A percentile compares a stretch with the other conserved stretches of the same genome.
phyloP scores from a whole-genome alignment of 2,329 filamentous ascomycete species.

The Fusarium brachygibbosum region DNA sequence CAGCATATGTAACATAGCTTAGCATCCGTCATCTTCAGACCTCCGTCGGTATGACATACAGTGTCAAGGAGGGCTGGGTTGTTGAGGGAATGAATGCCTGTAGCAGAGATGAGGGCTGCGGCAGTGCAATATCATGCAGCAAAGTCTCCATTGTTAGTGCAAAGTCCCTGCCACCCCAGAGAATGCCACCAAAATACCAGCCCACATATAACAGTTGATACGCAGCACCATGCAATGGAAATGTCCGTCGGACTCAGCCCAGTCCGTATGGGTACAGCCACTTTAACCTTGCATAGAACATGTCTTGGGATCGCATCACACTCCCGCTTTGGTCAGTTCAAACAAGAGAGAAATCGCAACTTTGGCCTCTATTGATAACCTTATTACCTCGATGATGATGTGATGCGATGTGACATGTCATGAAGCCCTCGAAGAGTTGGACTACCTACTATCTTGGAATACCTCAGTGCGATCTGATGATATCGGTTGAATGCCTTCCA shows the following conservation, averaged over 20 bases:
- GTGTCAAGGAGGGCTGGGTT: conserved; percentile 18
- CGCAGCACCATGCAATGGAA: conserved; percentile 16
- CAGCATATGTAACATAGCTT: not conserved
- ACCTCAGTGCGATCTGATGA: not conserved
- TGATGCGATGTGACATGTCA: not conserved
- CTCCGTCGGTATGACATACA: conserved; percentile 22
- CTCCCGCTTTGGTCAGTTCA: not conserved
- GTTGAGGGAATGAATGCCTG: conserved; percentile 19
- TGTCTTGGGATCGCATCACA: conserved; percentile 20
- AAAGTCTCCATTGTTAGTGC: conserved; percentile 26
- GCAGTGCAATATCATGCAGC: conserved; percentile 30
- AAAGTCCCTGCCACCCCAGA: not conserved
- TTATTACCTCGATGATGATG: not conserved
- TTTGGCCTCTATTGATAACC: conserved; percentile 9
- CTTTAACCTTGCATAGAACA: conserved; percentile 10
- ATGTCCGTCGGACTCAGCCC: conserved; percentile 36
- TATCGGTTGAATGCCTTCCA: not conserved
- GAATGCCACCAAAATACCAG: not conserved
- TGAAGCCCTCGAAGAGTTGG: not conserved
- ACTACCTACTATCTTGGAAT: not conserved
- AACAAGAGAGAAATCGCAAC: not conserved
- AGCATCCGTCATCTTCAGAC: conserved; percentile 13
- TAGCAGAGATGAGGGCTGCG: conserved; percentile 24
- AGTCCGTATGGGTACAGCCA: conserved; percentile 34
- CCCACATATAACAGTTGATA: conserved; percentile 25